A percentile compares a stretch with the other conserved stretches of the same genome.
Conservation (phyloP, 2,329 filamentous ascomycete species). For the Colletotrichum sp. region DNA sequence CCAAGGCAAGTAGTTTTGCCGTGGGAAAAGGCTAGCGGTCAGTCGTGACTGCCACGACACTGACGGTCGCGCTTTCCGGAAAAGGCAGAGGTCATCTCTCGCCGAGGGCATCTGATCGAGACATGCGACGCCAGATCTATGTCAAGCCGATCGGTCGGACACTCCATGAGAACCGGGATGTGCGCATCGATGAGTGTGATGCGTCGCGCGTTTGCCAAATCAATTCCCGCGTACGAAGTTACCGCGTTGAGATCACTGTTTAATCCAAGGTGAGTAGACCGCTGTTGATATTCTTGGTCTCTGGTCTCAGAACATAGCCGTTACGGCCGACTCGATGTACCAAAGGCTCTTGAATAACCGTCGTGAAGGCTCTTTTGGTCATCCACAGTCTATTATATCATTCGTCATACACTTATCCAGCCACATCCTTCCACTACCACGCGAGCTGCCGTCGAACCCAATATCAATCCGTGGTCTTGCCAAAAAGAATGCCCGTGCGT, state of each 20-base stretch:
- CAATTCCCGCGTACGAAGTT: background rate
- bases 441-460: background rate
- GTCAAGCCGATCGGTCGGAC: background rate
- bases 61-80: background rate
- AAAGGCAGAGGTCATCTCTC: background rate
- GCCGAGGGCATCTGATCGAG: background rate
- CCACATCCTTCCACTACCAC: background rate
- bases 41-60: background rate
- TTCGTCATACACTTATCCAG: background rate
- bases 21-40: background rate
- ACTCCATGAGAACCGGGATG: background rate
- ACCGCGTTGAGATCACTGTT: background rate
- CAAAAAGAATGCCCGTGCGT: background rate
- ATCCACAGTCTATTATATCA: background rate
- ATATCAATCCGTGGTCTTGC: background rate
- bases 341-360: background rate
- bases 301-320: background rate
- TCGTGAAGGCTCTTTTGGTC: background rate
- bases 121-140: background rate
- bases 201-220: background rate
- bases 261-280: background rate
- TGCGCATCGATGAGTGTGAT: background rate
- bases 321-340: background rate
- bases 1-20: background rate
- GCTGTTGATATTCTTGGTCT: background rate